Conservation (phyloP, 768 basidiomycete genomes). For the Pulveroboletus sp. region DNA sequence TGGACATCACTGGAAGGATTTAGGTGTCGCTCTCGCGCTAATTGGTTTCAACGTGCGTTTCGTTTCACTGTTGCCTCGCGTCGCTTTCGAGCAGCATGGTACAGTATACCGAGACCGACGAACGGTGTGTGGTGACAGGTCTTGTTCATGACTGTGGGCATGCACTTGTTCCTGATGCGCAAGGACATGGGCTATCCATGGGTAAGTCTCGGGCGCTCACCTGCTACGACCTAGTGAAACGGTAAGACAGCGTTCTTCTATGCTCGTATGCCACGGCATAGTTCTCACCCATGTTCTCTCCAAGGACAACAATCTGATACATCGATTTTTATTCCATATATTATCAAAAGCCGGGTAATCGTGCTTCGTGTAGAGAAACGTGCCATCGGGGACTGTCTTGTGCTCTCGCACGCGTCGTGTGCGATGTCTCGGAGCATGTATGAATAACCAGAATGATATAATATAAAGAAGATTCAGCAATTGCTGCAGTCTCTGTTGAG, state of each 20-base stretch:
- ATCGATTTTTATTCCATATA: background rate
- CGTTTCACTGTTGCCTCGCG: background rate
- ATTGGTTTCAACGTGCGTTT: background rate
- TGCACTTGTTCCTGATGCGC: background rate
- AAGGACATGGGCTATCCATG: background rate
- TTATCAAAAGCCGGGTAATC: background rate
- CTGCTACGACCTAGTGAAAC: background rate
- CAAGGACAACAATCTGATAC: background rate
- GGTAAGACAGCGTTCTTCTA: background rate
- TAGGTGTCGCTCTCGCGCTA: conserved; percentile 3
- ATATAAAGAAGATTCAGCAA: too few species aligned
- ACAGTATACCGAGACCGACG: too few species aligned
- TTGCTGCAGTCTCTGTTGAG: too few species aligned
- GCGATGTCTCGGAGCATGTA: too few species aligned
- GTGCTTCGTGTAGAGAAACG: background rate
- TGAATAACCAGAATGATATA: too few species aligned
- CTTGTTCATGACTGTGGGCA: background rate
- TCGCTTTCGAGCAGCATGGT: background rate
- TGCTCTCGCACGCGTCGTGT: background rate
- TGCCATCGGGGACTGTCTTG: too few species aligned
- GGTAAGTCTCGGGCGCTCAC: background rate
- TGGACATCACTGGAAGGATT: conserved; percentile 6
- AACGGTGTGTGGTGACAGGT: background rate
- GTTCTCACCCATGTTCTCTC: background rate
- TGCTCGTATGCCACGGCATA: background rate